Conservation (phyloP, 179 eudicot species). For the Nepenthes alata region DNA sequence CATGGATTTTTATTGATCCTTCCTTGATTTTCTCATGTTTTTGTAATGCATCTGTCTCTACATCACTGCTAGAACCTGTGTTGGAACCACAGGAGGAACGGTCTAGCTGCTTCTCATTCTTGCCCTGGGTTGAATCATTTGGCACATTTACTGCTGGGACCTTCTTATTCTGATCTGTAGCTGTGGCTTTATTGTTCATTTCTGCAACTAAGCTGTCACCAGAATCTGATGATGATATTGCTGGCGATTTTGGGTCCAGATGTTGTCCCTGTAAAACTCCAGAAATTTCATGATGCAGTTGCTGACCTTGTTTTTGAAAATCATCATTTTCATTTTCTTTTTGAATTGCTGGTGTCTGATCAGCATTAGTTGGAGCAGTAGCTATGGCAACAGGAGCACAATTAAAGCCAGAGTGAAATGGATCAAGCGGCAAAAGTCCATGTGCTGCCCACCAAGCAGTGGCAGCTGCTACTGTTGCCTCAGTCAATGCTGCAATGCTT, state of each 20-base stretch:
- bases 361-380: conserved; percentile 14
- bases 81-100: conserved; percentile 98
- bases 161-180: conserved; percentile 25
- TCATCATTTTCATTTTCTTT: conserved; percentile 28
- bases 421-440: conserved; percentile 62
- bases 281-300: conserved; percentile 25
- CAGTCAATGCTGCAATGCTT: conserved; percentile 70
- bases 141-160: conserved; percentile 22
- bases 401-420: conserved; percentile 39
- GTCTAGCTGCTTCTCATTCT: conserved; percentile 54
- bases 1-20: conserved; percentile 41
- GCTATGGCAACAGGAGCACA: conserved; percentile 30
- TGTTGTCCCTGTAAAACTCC: conserved; percentile 32
- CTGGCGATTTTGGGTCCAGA: conserved; percentile 36
- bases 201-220: conserved; percentile 37
- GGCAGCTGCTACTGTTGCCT: conserved; percentile 94
- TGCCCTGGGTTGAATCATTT: conserved; percentile 38
- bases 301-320: conserved; percentile 24
- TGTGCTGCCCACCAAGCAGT: conserved; percentile 98
- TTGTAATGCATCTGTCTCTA: conserved; percentile 68
- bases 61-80: conserved; percentile 81
- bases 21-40: conserved; percentile 41
- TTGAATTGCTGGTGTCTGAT: conserved; percentile 22
- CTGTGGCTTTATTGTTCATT: conserved; percentile 14
- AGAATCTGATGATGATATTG: conserved; percentile 38